A percentile compares a stretch with the other conserved stretches of the same genome.
phyloP scores from a whole-genome alignment of 139 green algal species.

The Volvox africanus region DNA sequence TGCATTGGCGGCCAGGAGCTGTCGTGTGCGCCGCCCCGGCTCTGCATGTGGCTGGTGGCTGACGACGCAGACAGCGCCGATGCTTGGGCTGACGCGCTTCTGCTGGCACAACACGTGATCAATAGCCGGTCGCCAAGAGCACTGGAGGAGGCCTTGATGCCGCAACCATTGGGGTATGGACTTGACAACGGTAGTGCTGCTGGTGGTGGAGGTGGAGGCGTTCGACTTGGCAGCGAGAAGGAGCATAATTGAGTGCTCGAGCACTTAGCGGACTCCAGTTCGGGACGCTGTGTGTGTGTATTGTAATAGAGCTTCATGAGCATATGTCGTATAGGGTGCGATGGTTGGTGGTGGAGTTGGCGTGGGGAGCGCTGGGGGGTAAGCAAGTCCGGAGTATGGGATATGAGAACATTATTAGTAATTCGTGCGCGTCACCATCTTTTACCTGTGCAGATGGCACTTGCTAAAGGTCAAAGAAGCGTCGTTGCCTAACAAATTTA shows the following conservation, averaged over 20 bases:
- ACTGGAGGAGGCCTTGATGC: constrained; percentile 60
- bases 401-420: no score
- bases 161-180: not conserved
- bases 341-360: no score
- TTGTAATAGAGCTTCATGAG: no score
- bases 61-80: constrained; percentile 75
- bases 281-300: no score
- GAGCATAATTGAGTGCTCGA: not conserved
- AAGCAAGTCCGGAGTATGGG: no score
- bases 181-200: not conserved
- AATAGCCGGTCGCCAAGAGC: constrained; percentile 30
- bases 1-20: not conserved
- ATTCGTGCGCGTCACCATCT: no score
- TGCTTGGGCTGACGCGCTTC: constrained; percentile 76
- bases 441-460: no score
- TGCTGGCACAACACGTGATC: constrained; percentile 61
- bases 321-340: no score
- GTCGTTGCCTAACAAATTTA: no score
- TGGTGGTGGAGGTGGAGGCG: not conserved
- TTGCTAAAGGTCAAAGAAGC: no score
- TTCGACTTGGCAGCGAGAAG: not conserved
- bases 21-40: constrained; percentile 8
- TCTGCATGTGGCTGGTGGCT: constrained; percentile 78
- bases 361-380: no score
- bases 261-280: no score